Evolutionary conservation across 140 eudicot species (phyloP).

Genomic region (Flaveria floridana): DNA sequence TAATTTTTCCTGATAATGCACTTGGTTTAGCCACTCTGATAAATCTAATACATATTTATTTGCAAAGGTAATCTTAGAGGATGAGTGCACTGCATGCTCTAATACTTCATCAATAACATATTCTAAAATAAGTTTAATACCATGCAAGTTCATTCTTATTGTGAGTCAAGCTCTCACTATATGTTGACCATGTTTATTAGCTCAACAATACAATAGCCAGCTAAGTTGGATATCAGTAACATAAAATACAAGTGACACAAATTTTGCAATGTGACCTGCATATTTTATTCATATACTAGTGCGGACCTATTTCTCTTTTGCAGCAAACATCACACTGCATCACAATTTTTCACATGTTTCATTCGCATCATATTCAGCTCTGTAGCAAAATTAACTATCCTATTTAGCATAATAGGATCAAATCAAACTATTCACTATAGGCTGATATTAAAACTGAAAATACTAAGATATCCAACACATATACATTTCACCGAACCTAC

Average conservation of each 20-base stretch:
- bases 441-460: constrained; percentile 1
- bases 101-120: constrained; percentile 2
- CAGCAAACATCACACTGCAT: constrained; percentile 2
- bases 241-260: constrained; percentile 18
- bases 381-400: constrained; percentile 6
- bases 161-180: constrained; percentile 11
- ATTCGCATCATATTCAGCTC: background rate
- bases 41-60: background rate
- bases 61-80: background rate
- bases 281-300: background rate
- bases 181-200: constrained; percentile 20
- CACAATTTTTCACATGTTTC: background rate
- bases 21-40: constrained; percentile 25
- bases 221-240: constrained; percentile 17
- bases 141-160: constrained; percentile 22
- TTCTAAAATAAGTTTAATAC: background rate
- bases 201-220: background rate
- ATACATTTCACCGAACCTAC: background rate
- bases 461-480: background rate
- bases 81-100: constrained; percentile 12
- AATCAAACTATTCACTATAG: constrained; percentile 8
- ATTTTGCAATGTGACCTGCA: constrained; percentile 9
- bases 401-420: background rate
- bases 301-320: constrained; percentile 11
- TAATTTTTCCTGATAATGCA: constrained; percentile 16